These are phyloP conservation scores for Coemansia sp. DNA, from an alignment of 192 early-diverging fungal genomes.

Conservation along the genomic window DNA sequence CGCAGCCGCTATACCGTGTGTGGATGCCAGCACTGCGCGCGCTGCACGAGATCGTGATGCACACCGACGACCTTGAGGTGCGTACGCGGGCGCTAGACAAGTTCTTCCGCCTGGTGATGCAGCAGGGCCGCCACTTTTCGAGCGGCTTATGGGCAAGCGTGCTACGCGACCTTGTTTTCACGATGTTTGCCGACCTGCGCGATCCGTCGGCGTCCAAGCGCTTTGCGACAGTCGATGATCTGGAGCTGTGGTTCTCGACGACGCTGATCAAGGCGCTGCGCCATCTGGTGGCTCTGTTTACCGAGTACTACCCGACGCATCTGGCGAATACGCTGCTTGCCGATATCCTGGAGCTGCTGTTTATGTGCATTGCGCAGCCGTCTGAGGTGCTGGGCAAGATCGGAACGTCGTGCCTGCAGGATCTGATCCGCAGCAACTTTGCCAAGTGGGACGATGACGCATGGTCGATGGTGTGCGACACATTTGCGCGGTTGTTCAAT, in stretches of 20 bases:
- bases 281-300: slow-evolving; percentile 84
- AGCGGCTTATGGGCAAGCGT: slow-evolving; percentile 81
- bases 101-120: slow-evolving; percentile 83
- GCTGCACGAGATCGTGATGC: slow-evolving; percentile 88
- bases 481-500: slow-evolving; percentile 75
- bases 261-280: slow-evolving; percentile 92
- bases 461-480: slow-evolving; percentile 74
- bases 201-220: slow-evolving; percentile 57
- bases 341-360: slow-evolving; percentile 78
- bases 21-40: slow-evolving; percentile 92
- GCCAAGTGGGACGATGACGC: slow-evolving; percentile 67
- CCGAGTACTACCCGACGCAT: slow-evolving; percentile 68
- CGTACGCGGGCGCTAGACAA: slow-evolving; percentile 81
- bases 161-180: slow-evolving; percentile 82
- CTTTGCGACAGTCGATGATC: slow-evolving; percentile 80
- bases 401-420: slow-evolving; percentile 88
- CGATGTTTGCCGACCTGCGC: slow-evolving; percentile 87
- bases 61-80: slow-evolving; percentile 88
- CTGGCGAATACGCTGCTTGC: slow-evolving; percentile 73
- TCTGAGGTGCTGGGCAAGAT: slow-evolving; percentile 89
- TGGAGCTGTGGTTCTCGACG: slow-evolving; percentile 91
- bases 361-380: slow-evolving; percentile 89
- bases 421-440: slow-evolving; percentile 82
- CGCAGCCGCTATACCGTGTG: slow-evolving; percentile 66
- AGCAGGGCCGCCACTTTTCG: slow-evolving; percentile 74